These are phyloP conservation scores for Quercus aquifolioides DNA, from an alignment of 306 rosid genomes.

Conservation along the genomic window DNA sequence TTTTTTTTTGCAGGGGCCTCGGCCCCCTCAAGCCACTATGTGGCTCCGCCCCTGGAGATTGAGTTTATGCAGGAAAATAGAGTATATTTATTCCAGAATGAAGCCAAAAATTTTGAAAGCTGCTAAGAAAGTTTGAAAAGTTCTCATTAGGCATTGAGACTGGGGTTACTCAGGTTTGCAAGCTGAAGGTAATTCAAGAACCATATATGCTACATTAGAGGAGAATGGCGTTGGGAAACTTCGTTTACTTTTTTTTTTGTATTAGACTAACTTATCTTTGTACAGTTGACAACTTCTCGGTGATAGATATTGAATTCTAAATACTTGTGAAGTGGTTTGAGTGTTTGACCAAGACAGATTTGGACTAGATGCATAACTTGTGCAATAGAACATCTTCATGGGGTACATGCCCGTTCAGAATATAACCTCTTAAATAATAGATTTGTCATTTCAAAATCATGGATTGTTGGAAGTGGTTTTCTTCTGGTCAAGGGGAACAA, in stretches of 20 bases:
- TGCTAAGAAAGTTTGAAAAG: constrained; percentile 33
- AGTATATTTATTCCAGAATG: constrained; percentile 17
- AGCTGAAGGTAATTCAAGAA: too few species aligned
- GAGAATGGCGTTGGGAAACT: too few species aligned
- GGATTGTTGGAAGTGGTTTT: constrained; percentile 65
- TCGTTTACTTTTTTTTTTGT: too few species aligned
- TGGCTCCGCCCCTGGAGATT: too few species aligned
- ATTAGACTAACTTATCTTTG: too few species aligned
- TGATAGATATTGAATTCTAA: constrained; percentile 57
- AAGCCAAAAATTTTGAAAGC: constrained; percentile 4
- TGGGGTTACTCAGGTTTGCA: too few species aligned
- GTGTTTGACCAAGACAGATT: constrained; percentile 88
- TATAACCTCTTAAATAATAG: constrained; percentile 59
- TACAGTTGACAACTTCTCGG: constrained; percentile 27
- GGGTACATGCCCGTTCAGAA: constrained; percentile 42
- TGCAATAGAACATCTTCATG: constrained; percentile 81
- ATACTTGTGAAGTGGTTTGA: constrained; percentile 62
- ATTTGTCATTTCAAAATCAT: constrained; percentile 43
- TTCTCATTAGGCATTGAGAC: constrained; percentile 7
- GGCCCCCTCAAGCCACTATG: too few species aligned
- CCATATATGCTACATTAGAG: too few species aligned
- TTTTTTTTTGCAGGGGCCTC: too few species aligned
- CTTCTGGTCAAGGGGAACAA: constrained; percentile 46
- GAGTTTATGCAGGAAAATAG: constrained; percentile 56
- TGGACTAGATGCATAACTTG: constrained; percentile 85